Conservation (phyloP, 1,284 basidiomycete species). For the Pascua sp. region DNA sequence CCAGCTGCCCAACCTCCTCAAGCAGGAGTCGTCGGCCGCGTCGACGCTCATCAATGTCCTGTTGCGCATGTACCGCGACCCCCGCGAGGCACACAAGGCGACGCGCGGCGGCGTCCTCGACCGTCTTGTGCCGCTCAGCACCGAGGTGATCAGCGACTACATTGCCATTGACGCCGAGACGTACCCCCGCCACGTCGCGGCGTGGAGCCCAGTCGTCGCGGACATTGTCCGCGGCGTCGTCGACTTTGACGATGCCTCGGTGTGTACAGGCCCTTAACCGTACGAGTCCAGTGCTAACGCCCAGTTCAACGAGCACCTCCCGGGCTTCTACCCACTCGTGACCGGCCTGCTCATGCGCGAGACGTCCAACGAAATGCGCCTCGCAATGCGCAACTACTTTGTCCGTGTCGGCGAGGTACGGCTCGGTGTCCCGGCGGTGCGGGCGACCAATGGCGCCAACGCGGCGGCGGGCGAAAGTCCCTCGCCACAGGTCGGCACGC, state of each 20-base stretch:
- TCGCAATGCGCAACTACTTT: slow-evolving; percentile 72
- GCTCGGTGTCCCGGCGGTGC: no score
- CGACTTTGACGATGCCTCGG: slow-evolving; percentile 80
- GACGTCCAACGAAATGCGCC: slow-evolving; percentile 71
- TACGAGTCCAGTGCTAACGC: neutral
- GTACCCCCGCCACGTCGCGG: slow-evolving; percentile 90
- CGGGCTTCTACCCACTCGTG: slow-evolving; percentile 79
- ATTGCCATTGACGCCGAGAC: slow-evolving; percentile 84
- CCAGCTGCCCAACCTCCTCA: slow-evolving; percentile 94
- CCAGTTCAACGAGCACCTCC: slow-evolving; percentile 77
- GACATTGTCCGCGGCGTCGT: slow-evolving; percentile 90
- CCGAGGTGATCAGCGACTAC: slow-evolving; percentile 87
- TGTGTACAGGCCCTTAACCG: slow-evolving; percentile 51
- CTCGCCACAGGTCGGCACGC: no score
- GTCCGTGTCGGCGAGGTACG: slow-evolving; percentile 45
- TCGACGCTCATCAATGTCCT: slow-evolving; percentile 91
- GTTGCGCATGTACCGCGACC: slow-evolving; percentile 89
- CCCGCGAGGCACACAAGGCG: slow-evolving; percentile 76
- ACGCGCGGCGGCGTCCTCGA: slow-evolving; percentile 79
- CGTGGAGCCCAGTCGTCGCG: slow-evolving; percentile 96
- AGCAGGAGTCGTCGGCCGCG: slow-evolving; percentile 97
- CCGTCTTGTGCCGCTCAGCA: slow-evolving; percentile 86
- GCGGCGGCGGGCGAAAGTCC: no score
- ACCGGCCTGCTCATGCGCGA: slow-evolving; percentile 78
- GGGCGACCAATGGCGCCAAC: no score